Conservation (phyloP, 768 basidiomycete genomes). For the Phallus indusiatus region DNA sequence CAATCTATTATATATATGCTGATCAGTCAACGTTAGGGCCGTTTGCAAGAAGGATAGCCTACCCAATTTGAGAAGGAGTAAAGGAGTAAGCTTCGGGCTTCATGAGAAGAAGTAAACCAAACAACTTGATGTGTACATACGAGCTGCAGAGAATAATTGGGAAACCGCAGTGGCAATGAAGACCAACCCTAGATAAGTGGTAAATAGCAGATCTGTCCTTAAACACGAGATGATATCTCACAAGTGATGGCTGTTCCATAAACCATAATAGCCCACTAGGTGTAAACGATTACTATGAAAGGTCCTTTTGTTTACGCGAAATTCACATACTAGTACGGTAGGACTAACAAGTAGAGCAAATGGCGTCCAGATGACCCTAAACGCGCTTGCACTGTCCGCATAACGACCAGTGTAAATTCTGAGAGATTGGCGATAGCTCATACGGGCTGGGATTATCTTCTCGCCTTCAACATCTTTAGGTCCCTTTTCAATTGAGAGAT, state of each 20-base stretch:
- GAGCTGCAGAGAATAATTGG: slow-evolving; percentile 14
- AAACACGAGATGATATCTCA: background rate
- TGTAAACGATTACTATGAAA: background rate
- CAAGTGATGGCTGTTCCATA: slow-evolving; percentile 16
- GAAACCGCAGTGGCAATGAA: slow-evolving; percentile 14
- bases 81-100: slow-evolving; percentile 11
- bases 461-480: background rate
- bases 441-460: background rate
- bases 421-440: slow-evolving; percentile 3
- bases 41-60: background rate
- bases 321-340: slow-evolving; percentile 2
- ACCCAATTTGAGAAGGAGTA: slow-evolving; percentile 8
- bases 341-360: slow-evolving; percentile 3
- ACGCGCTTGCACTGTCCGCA: background rate
- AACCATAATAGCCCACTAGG: slow-evolving; percentile 7
- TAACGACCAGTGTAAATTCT: slow-evolving; percentile 1
- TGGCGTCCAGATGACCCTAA: background rate
- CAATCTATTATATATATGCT: background rate
- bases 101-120: background rate
- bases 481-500: background rate
- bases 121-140: slow-evolving; percentile 4
- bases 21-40: background rate
- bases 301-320: background rate
- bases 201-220: background rate
- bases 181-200: slow-evolving; percentile 10